phyloP scores from a whole-genome alignment of 495 filamentous ascomycete genomes.

The Penicillium simplicissimum region DNA sequence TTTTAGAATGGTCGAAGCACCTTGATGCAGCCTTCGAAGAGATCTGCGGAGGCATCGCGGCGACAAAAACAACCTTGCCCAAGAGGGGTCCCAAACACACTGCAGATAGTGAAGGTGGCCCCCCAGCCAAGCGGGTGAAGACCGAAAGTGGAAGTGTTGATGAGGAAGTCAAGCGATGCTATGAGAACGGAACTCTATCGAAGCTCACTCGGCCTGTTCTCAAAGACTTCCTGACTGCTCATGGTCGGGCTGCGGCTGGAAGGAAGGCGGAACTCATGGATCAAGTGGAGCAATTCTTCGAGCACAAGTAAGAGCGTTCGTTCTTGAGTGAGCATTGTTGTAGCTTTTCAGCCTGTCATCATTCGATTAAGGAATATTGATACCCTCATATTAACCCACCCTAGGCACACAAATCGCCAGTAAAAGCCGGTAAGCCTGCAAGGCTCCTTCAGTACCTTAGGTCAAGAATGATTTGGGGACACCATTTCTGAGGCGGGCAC shows the following conservation, averaged over 20 bases:
- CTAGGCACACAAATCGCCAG: too few relatives aligned
- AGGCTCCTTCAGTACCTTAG: too few relatives aligned
- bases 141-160: conserved; percentile 44
- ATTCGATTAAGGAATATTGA: conserved; percentile 25
- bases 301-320: conserved; percentile 43
- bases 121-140: conserved; percentile 53
- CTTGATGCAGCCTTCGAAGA: conserved; percentile 56
- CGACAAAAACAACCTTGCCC: conserved; percentile 37
- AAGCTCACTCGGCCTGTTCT: conserved; percentile 72
- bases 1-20: conserved; percentile 72
- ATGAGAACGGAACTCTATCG: conserved; percentile 58
- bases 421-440: too few relatives aligned
- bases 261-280: conserved; percentile 83
- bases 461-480: too few relatives aligned
- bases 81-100: conserved; percentile 49
- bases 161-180: conserved; percentile 61
- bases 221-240: conserved; percentile 64
- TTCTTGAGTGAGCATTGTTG: not conserved
- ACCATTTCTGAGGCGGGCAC: too few relatives aligned
- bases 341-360: not conserved
- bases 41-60: conserved; percentile 40
- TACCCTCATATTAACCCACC: too few relatives aligned
- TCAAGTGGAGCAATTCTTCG: conserved; percentile 74
- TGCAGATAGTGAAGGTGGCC: conserved; percentile 29
- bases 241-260: conserved; percentile 60